phyloP scores from a whole-genome alignment of 2,329 filamentous ascomycete species.

The Ophiosphaerella narmari region DNA sequence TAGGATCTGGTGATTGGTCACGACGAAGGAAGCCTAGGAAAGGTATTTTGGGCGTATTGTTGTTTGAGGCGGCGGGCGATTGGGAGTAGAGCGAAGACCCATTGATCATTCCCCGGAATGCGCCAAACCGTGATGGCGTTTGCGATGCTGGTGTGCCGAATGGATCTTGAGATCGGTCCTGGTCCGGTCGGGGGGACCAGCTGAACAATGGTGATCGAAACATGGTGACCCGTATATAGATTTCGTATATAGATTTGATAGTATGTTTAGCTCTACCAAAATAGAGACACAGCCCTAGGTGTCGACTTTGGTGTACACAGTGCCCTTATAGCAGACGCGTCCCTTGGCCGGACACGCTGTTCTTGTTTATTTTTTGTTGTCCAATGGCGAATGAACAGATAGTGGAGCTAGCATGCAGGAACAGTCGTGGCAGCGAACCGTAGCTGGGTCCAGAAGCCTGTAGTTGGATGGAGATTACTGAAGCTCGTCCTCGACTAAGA shows the following conservation, averaged over 20 bases:
- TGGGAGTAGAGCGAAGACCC: conserved; percentile 46
- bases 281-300: conserved; percentile 8
- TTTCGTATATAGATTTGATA: conserved; percentile 9
- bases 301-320: conserved; percentile 18
- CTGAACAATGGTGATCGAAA: conserved; percentile 39
- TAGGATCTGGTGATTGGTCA: conserved; percentile 27
- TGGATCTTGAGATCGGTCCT: conserved; percentile 25
- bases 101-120: conserved; percentile 37
- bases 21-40: conserved; percentile 41
- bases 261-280: conserved; percentile 14
- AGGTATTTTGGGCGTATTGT: conserved; percentile 40
- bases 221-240: conserved; percentile 28
- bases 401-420: conserved; percentile 30
- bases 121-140: conserved; percentile 23
- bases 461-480: conserved; percentile 36
- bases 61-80: conserved; percentile 32
- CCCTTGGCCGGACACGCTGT: conserved; percentile 21
- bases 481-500: conserved; percentile 37
- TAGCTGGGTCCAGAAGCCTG: conserved; percentile 12
- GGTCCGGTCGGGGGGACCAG: conserved; percentile 37
- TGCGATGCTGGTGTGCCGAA: conserved; percentile 27
- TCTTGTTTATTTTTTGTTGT: conserved; percentile 21
- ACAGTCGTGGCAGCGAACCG: conserved; percentile 22
- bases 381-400: conserved; percentile 31
- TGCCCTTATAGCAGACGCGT: conserved; percentile 38